A percentile compares a stretch with the other conserved stretches of the same genome.
phyloP scores from a whole-genome alignment of 2,329 filamentous ascomycete species.

The Xylariaceae sp. region DNA sequence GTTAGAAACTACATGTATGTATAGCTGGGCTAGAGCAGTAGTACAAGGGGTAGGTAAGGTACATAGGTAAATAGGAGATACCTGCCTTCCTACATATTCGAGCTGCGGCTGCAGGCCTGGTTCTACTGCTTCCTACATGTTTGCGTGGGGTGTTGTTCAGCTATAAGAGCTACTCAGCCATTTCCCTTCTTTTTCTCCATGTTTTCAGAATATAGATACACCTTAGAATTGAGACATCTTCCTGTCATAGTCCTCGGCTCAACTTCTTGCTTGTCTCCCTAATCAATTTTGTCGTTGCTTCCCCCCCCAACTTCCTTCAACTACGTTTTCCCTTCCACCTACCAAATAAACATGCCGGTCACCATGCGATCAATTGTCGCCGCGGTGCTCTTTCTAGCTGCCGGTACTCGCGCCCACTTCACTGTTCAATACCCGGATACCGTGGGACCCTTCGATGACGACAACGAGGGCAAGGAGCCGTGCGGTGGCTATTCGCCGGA shows the following conservation, averaged over 20 bases:
- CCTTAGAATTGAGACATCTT: conserved; percentile 16
- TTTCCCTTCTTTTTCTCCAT: background rate
- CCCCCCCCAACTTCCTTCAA: background rate
- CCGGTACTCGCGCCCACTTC: conserved; percentile 59
- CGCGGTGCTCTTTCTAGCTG: conserved; percentile 45
- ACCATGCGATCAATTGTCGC: conserved; percentile 45
- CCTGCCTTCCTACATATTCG: too few species aligned
- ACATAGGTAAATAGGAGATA: too few species aligned
- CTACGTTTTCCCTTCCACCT: background rate
- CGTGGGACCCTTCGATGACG: conserved; percentile 56
- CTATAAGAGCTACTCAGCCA: conserved; percentile 11
- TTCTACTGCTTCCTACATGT: too few species aligned
- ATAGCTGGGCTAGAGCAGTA: too few species aligned
- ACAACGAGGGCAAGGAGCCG: conserved; percentile 52
- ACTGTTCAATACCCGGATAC: conserved; percentile 53
- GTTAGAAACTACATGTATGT: too few species aligned
- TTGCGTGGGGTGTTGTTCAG: too few species aligned
- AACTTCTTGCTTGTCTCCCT: background rate
- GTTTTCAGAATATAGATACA: too few species aligned
- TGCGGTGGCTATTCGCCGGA: conserved; percentile 61
- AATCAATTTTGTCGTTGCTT: too few species aligned
- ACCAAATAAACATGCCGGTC: conserved; percentile 45
- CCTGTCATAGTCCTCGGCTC: conserved; percentile 2
- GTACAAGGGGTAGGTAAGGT: too few species aligned
- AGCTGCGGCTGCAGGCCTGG: too few species aligned